These are phyloP conservation scores for Spiromastix sp. DNA, from an alignment of 2,329 filamentous ascomycete species.

Conservation along the genomic window DNA sequence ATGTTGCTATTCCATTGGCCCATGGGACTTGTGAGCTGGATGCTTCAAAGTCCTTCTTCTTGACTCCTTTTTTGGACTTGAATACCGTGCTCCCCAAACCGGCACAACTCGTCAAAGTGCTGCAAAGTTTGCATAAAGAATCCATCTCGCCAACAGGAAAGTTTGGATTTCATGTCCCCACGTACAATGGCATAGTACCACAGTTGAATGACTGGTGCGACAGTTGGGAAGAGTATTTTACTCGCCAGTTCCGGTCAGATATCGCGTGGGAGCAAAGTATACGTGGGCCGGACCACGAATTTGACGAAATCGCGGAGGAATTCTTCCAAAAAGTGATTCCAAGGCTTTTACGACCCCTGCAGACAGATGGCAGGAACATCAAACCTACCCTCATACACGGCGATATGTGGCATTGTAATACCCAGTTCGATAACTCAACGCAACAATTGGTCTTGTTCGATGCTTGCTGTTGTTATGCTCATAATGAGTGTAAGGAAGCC, in stretches of 20 bases:
- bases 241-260: constrained; percentile 22
- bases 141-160: constrained; percentile 24
- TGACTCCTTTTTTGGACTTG: too few relatives aligned
- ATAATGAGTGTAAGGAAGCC: constrained; percentile 27
- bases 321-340: constrained; percentile 38
- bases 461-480: constrained; percentile 28
- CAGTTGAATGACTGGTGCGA: constrained; percentile 24
- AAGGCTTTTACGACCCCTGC: constrained; percentile 33
- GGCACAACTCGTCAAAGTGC: too few relatives aligned
- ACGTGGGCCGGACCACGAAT: constrained; percentile 12
- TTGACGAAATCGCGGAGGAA: constrained; percentile 14
- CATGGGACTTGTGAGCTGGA: too few relatives aligned
- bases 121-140: too few relatives aligned
- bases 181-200: constrained; percentile 19
- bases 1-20: too few relatives aligned
- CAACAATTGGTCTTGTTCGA: constrained; percentile 27
- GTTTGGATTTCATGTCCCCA: constrained; percentile 19
- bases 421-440: constrained; percentile 21
- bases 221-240: constrained; percentile 32
- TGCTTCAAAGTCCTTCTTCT: too few relatives aligned
- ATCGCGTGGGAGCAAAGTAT: constrained; percentile 19
- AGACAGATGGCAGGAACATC: constrained; percentile 27
- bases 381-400: constrained; percentile 38
- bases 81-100: too few relatives aligned
- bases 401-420: constrained; percentile 34